Evolutionary conservation across 352 stramenopile species (phyloP), one percentile per base, ranked within the genome.

Genomic region (Globisporangium nagaii): DNA sequence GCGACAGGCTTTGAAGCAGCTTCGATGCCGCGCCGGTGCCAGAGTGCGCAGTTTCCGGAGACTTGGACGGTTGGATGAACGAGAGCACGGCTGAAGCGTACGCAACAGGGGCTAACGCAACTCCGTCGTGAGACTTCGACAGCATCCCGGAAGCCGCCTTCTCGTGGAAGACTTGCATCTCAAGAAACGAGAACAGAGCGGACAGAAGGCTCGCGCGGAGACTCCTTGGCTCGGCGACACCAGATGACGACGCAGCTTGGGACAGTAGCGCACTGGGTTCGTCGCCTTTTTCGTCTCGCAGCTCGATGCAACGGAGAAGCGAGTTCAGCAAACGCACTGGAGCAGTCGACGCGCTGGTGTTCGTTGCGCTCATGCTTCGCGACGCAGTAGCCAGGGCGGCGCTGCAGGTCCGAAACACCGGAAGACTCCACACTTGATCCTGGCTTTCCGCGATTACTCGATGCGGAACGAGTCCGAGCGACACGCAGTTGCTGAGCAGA

Each of bases 401-500:
- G 11, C 31, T 32, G 24, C 32, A 30, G 31, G 9, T 30, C 17
- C 63, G 64, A 62, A 86, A 79, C 25, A 72, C 71, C 41, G 75
- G 63, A 32, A 86, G 58, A 56, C 64, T 68, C 71, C 73, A 82
- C 10, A 86, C 49, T 31, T 60, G 48, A 17, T 28, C 27, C 22
- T 65, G 67, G n/a, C 43, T 73, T 19, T 56, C 44, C 55, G 68
- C 64, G 28, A 84, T 65, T 19, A 56, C 49, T 11, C 62, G 15
- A 2, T 59, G 40, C 20, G 75, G 65, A n/a, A 88, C 54, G 45
- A 88, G 58, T 2, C 31, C 40, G 44, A 75, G 79, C 15, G 61
- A 66, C 48, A 84, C 50, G 37, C 70, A 77, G 43, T 67, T 81
- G 48, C 70, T 68, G 13, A 86, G 55, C 15, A 88, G 35, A 13